These are phyloP conservation scores for Gracilaria domingensis DNA, from an alignment of 23 red algal genomes.

Conservation along the genomic window DNA sequence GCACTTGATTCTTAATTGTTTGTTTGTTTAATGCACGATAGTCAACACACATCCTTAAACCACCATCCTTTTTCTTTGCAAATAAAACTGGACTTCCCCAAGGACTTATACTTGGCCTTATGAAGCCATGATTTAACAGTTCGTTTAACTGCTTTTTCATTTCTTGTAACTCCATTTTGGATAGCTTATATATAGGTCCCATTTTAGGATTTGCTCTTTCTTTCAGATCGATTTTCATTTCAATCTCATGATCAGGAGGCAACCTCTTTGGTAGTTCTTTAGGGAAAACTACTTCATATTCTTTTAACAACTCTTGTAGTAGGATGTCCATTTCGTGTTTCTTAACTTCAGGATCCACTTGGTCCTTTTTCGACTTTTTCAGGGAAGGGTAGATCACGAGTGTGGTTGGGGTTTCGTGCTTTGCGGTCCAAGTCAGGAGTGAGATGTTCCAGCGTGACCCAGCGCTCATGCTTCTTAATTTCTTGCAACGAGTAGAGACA, in stretches of 20 bases:
- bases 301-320: no score
- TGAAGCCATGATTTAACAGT: neutral
- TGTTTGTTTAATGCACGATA: slow-evolving; percentile 48
- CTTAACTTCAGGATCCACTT: no score
- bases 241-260: neutral
- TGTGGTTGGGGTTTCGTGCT: neutral
- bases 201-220: neutral
- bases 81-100: slow-evolving; percentile 53
- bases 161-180: neutral
- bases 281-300: neutral
- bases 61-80: slow-evolving; percentile 23
- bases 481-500: neutral
- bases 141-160: slow-evolving; percentile 33
- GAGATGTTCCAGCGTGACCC: neutral
- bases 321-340: no score
- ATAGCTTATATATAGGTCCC: slow-evolving; percentile 36
- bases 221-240: slow-evolving; percentile 47
- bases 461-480: neutral
- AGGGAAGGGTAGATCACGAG: neutral
- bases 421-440: neutral
- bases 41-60: slow-evolving; percentile 28
- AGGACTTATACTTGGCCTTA: slow-evolving; percentile 24
- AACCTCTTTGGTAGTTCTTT: neutral
- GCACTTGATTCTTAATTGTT: slow-evolving; percentile 39
- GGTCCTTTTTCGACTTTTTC: neutral